Evolutionary conservation across 2,329 filamentous ascomycete species (phyloP).

Genomic region (Fusarium stilboides): DNA sequence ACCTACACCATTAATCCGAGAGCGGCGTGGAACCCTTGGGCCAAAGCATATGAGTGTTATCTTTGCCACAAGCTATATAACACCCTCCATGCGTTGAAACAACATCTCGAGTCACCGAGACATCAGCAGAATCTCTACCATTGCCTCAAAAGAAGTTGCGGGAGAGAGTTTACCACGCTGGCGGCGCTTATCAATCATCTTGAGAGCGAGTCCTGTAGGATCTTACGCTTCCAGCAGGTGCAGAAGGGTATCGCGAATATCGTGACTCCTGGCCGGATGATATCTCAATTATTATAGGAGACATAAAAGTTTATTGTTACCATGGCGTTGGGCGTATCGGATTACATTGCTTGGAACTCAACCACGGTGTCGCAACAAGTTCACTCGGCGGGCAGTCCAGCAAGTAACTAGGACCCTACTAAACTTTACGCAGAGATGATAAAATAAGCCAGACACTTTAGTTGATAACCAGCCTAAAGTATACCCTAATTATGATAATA

Average conservation of each 20-base stretch:
- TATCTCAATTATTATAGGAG: not conserved
- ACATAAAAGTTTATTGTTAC: rapidly evolving
- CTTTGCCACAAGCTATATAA: slow-evolving; percentile 65
- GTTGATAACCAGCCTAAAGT: no score
- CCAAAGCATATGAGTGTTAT: slow-evolving; percentile 47
- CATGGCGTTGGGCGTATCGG: not conserved
- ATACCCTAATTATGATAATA: no score
- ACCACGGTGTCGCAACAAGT: not conserved
- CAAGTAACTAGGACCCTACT: no score
- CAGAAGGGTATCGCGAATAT: slow-evolving; percentile 51
- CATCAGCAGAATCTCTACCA: slow-evolving; percentile 59
- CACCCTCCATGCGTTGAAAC: slow-evolving; percentile 56
- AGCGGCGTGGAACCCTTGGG: slow-evolving; percentile 60
- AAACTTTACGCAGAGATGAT: no score
- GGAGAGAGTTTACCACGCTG: slow-evolving; percentile 57
- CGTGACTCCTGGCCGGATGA: slow-evolving; percentile 26
- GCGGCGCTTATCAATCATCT: slow-evolving; percentile 61
- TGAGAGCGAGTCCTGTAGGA: slow-evolving; percentile 61
- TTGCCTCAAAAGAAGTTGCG: slow-evolving; percentile 56
- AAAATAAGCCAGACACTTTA: no score
- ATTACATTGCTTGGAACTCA: not conserved
- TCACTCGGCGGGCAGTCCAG: not conserved
- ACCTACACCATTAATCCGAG: slow-evolving; percentile 56
- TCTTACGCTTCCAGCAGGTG: slow-evolving; percentile 56
- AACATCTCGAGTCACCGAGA: slow-evolving; percentile 67